Evolutionary conservation across 2,329 filamentous ascomycete species (phyloP), one percentile per base, ranked within the genome.

Genomic region (Talaromyces sp.): DNA sequence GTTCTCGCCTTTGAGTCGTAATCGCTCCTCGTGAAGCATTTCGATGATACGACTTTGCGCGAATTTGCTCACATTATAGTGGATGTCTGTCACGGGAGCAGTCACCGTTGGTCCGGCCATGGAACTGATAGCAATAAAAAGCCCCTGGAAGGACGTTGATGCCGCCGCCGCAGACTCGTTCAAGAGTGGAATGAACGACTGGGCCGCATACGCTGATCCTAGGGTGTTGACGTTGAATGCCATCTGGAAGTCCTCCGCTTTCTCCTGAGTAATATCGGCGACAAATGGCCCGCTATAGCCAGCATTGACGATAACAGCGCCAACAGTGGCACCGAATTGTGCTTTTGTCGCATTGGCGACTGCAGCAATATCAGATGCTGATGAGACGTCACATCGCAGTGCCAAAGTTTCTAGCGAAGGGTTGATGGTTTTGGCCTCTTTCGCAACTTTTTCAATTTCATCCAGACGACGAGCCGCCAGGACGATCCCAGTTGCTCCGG

Each of bases 41-140:
- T 80, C 78, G 29, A 79, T 69, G 19, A 81, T 61, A 31, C 76
- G 73, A 15, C 74, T 70, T 65, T 78, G 76, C 4, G 77, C 77
- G 43, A 73, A 70, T 66, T 80, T 80, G 63, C 71, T 75, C 17
- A 77, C 72, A 51, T 72, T 76, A 79, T 60, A 65, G 15, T 60
- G 56, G 40, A 61, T 31, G 36, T 65, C 81, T 1, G 78, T 80
- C 58, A 80, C 77, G 5, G 75, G 72, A 0, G 79, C 80, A 6
- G 72, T 70, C 1, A 76, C 72, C 3, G 80, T 78, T 10, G 71
- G 76, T 5, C 69, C 73, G 22, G 73, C 75, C 65, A 76, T 71
- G 1, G 71, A 73, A 43, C 68, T 69, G 29, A 78, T 72, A 1
- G 69, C 72, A 27, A 79, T 72, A 64, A 79, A 77, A 2, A 70